These are phyloP conservation scores for Penicillium flavigenum DNA, from an alignment of 495 filamentous ascomycete genomes.

Conservation along the genomic window DNA sequence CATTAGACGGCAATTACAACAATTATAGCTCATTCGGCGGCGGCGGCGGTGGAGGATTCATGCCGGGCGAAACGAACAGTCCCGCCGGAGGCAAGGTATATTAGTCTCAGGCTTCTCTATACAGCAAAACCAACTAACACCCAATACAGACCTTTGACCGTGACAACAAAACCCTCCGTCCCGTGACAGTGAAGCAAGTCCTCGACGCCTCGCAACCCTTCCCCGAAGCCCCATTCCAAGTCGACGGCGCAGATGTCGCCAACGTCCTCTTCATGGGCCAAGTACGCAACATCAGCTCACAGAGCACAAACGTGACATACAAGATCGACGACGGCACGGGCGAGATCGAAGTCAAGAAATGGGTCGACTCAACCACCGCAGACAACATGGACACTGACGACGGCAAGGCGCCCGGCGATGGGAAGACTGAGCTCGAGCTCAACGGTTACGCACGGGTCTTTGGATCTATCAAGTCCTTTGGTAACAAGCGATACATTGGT, in stretches of 20 bases:
- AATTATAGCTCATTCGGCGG: constrained; percentile 59
- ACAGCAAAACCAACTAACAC: not conserved
- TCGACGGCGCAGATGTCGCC: constrained; percentile 68
- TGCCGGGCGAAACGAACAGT: constrained; percentile 52
- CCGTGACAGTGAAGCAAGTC: constrained; percentile 93
- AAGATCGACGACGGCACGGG: constrained; percentile 94
- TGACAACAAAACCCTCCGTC: constrained; percentile 75
- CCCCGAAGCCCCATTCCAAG: constrained; percentile 70
- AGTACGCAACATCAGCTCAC: constrained; percentile 79
- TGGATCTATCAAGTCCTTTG: constrained; percentile 74
- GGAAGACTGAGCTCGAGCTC: constrained; percentile 53
- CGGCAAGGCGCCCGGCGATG: constrained; percentile 29
- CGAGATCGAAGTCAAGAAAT: constrained; percentile 87
- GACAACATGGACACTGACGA: constrained; percentile 52
- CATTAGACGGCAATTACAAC: constrained; percentile 32
- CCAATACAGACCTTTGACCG: constrained; percentile 23
- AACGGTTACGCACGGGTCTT: constrained; percentile 80
- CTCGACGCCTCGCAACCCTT: constrained; percentile 73
- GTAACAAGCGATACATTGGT: constrained; percentile 73
- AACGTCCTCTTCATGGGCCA: constrained; percentile 81
- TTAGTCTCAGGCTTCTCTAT: not conserved
- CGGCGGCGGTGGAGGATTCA: constrained; percentile 69
- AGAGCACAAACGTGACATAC: constrained; percentile 89
- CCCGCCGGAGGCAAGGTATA: constrained; percentile 47
- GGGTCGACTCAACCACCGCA: constrained; percentile 64